A percentile compares a stretch with the other conserved stretches of the same genome.
Conservation (phyloP, 1,284 basidiomycete species). For the Pholiota adiposa region DNA sequence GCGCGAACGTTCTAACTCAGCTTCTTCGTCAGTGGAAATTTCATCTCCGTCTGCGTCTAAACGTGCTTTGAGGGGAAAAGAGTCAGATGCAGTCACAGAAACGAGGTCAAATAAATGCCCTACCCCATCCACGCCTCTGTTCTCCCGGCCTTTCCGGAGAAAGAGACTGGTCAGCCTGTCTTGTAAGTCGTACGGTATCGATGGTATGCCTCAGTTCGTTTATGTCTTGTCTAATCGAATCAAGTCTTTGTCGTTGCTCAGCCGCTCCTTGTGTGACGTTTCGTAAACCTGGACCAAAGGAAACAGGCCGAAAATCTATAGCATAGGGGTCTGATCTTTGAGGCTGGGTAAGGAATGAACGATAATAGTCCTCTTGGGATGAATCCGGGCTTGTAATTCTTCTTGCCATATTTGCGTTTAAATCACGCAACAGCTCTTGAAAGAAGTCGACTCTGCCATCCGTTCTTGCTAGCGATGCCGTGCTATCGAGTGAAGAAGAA, state of each 20-base stretch:
- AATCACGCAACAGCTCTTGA: no score
- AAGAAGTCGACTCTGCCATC: no score
- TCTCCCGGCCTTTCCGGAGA: not conserved
- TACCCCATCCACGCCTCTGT: slow-evolving; percentile 57
- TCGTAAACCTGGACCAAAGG: slow-evolving; percentile 15
- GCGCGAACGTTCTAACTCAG: slow-evolving; percentile 45
- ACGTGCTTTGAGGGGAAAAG: slow-evolving; percentile 41
- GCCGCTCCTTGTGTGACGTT: slow-evolving; percentile 9
- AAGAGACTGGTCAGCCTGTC: not conserved
- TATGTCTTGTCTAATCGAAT: slow-evolving; percentile 3
- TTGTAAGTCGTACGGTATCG: slow-evolving; percentile 17
- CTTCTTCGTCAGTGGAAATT: slow-evolving; percentile 55
- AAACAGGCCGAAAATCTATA: no score
- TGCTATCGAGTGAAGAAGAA: no score
- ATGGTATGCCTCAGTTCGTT: not conserved
- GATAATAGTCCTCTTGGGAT: no score
- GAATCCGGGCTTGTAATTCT: no score
- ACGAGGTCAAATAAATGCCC: slow-evolving; percentile 24
- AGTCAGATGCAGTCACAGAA: not conserved
- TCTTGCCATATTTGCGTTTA: no score
- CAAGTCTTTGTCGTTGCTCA: slow-evolving; percentile 21
- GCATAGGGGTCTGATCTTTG: no score
- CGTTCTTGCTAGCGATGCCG: no score
- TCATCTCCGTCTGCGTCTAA: slow-evolving; percentile 62
- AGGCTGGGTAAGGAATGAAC: no score